A percentile compares a stretch with the other conserved stretches of the same genome.
These are phyloP conservation scores for Fusarium mundagurra DNA, from an alignment of 2,329 filamentous ascomycete species.

Conservation along the genomic window DNA sequence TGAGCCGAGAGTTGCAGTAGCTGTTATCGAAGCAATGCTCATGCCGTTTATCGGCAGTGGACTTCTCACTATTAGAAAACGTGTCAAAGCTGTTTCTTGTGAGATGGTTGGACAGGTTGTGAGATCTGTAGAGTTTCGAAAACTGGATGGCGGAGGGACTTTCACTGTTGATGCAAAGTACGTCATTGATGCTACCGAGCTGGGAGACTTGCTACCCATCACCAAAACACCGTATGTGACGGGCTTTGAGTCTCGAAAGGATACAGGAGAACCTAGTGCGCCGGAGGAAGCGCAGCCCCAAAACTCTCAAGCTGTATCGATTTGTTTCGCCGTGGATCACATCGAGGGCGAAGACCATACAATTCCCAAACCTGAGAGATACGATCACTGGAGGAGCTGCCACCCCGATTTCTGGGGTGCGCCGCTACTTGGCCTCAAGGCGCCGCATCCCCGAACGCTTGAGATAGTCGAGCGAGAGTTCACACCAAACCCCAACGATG, in stretches of 20 bases:
- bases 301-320: slow-evolving; percentile 44
- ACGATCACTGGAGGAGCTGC: slow-evolving; percentile 39
- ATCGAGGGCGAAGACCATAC: slow-evolving; percentile 41
- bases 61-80: slow-evolving; percentile 34
- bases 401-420: slow-evolving; percentile 44
- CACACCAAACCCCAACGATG: slow-evolving; percentile 41
- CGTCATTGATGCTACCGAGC: slow-evolving; percentile 30
- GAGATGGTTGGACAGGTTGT: slow-evolving; percentile 24
- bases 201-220: slow-evolving; percentile 34
- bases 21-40: slow-evolving; percentile 42
- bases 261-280: slow-evolving; percentile 42
- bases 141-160: neutral
- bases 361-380: slow-evolving; percentile 32
- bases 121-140: slow-evolving; percentile 3
- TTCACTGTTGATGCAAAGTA: slow-evolving; percentile 25
- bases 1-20: slow-evolving; percentile 43
- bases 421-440: slow-evolving; percentile 36
- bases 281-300: slow-evolving; percentile 40
- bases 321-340: slow-evolving; percentile 45
- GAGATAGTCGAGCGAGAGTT: slow-evolving; percentile 44
- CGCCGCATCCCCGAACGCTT: slow-evolving; percentile 41
- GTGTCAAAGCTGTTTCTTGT: slow-evolving; percentile 32
- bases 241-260: slow-evolving; percentile 38
- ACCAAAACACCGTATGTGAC: slow-evolving; percentile 41
- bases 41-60: slow-evolving; percentile 41